phyloP scores from a whole-genome alignment of 257 asterid genomes.

The Jasminum sambac region DNA sequence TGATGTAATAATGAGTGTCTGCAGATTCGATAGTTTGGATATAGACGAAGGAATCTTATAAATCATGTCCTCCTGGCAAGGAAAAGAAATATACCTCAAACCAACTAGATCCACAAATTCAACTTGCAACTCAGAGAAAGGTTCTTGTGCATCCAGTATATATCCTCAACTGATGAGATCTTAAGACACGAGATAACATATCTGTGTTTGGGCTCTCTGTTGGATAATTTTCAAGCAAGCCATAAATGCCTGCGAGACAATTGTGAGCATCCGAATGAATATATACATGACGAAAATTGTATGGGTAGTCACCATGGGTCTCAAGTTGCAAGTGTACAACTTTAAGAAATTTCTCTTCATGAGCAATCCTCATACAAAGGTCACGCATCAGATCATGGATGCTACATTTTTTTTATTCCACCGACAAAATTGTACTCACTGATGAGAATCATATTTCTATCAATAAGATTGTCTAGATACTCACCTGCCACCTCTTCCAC shows the following conservation, averaged over 20 bases:
- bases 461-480: neutral
- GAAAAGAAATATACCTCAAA: conserved; percentile 20
- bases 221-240: neutral
- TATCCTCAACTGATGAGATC: conserved; percentile 21
- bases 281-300: conserved; percentile 11
- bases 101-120: neutral
- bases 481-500: conserved; percentile 17
- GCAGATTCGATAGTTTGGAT: conserved; percentile 25
- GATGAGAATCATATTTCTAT: conserved; percentile 10
- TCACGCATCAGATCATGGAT: no score
- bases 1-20: conserved; percentile 1
- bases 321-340: no score
- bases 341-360: neutral
- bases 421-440: no score
- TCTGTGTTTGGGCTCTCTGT: no score
- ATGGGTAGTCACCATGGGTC: no score
- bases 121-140: conserved; percentile 16
- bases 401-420: no score
- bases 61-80: no score
- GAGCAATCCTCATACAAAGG: no score
- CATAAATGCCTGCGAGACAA: no score
- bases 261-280: neutral
- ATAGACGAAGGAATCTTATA: conserved; percentile 9
- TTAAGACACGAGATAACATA: neutral
- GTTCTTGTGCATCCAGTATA: conserved; percentile 23